Evolutionary conservation across 495 filamentous ascomycete species (phyloP).

Genomic region (Eremomyces bilateralis): DNA sequence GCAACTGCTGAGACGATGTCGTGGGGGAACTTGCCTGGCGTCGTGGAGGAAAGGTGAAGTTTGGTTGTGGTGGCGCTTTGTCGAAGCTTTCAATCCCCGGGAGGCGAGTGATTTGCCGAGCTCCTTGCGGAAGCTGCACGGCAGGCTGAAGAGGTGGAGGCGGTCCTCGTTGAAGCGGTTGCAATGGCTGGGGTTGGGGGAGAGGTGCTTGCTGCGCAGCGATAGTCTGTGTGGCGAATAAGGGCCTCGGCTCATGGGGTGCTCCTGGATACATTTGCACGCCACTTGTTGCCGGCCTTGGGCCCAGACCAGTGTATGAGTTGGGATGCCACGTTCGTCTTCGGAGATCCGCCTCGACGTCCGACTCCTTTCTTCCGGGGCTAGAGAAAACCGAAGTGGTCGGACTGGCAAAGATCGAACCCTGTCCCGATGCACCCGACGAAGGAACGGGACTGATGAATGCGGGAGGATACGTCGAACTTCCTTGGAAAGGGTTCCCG

Average conservation of each 20-base stretch:
- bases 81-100: slow-evolving; percentile 87
- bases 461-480: slow-evolving; percentile 28
- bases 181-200: slow-evolving; percentile 28
- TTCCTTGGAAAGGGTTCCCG: slow-evolving; percentile 46
- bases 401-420: slow-evolving; percentile 46
- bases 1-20: slow-evolving; percentile 29
- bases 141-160: slow-evolving; percentile 31
- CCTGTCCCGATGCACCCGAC: slow-evolving; percentile 29
- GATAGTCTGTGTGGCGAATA: too few species aligned
- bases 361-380: slow-evolving; percentile 38
- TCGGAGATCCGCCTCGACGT: slow-evolving; percentile 54
- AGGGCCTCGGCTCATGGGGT: too few species aligned
- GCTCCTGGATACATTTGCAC: slow-evolving; percentile 32
- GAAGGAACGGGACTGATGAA: slow-evolving; percentile 34
- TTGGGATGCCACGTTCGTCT: slow-evolving; percentile 81
- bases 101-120: slow-evolving; percentile 37
- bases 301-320: slow-evolving; percentile 30
- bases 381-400: slow-evolving; percentile 42
- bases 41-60: too few species aligned
- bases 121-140: slow-evolving; percentile 3
- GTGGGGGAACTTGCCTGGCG: too few species aligned
- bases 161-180: too few species aligned
- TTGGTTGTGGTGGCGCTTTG: slow-evolving; percentile 37
- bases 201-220: slow-evolving; percentile 41
- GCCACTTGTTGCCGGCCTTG: slow-evolving; percentile 35